These are phyloP conservation scores for Podosphaera fusca DNA, from an alignment of 2,329 filamentous ascomycete species.

Conservation along the genomic window DNA sequence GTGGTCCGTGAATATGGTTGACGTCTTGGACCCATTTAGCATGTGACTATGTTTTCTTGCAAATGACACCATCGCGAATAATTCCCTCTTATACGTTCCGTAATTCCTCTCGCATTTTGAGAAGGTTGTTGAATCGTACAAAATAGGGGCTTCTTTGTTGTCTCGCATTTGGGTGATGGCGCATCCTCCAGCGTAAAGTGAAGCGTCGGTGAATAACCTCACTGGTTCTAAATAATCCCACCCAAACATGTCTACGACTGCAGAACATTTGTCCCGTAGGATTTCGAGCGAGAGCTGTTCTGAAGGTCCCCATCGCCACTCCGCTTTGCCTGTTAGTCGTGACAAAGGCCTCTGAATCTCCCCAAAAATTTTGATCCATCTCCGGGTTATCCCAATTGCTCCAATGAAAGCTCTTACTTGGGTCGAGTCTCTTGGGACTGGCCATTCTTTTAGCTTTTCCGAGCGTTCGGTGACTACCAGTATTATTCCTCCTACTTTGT, in stretches of 20 bases:
- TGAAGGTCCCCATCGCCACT: no score
- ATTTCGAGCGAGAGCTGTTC: no score
- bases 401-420: background rate
- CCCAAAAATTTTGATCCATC: conserved; percentile 1
- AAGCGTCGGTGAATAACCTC: no score
- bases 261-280: no score
- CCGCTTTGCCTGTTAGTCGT: background rate
- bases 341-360: background rate
- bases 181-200: no score
- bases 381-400: background rate
- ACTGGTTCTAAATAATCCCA: no score
- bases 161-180: no score
- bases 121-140: background rate
- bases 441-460: background rate
- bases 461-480: background rate
- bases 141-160: no score
- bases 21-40: no score
- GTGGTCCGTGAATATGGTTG: no score
- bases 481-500: background rate
- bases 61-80: background rate
- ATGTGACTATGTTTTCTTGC: no score
- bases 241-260: no score
- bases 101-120: background rate
- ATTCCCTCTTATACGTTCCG: background rate
- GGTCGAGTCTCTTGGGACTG: background rate